Base-by-base conservation (phyloP, 805 yeast genomes). In the Wickerhamomyces silvicola region DNA sequence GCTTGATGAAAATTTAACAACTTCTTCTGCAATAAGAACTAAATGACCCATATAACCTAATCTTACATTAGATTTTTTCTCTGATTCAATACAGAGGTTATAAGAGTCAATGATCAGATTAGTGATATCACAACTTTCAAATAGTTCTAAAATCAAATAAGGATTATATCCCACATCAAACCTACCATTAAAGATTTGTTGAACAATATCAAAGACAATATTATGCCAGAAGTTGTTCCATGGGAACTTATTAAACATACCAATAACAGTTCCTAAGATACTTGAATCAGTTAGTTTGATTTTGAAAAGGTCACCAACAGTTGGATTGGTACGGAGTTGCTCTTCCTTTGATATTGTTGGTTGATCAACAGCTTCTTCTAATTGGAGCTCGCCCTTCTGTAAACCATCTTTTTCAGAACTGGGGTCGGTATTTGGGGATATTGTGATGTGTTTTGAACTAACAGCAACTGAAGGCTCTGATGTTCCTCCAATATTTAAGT, bases 21-120 rank as follows among this genome's bases (percentile, higher is more conserved):
- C 92, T 56, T 92, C 98, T 56, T 92, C 98, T 27, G 96, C 88
- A 32, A 92, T 85, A 24, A 92, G 64, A 4, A 94, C 86, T 39
- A 92, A 59, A 55, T 92, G 98, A 17, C 98, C 98, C 88, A 90
- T 88, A 54, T 90, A 92, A 0, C 98, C 98, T 15, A 92, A 73
- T 34, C 97, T 66, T 10, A 85, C 71, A 11, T 75, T 75, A 4
- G 70, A 68, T 30, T 59, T 64, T 41, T 68, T 70, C 52, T 86
- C 87, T 41, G 76, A 69, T 36, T 70, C 74, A 21, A 64, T 61
- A 43, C 83, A 78, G 28, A 65, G 64, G 29, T 61, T 60, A 43
- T 81, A 81, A 3, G 90, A 86, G 23, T 71, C 66, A 24, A 81
- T 74, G 30, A 82, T 80, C 32, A 73, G 56, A 38, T 71, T 66